phyloP scores from a whole-genome alignment of 208 protist genomes.

The Trypanosoma conorhini region DNA sequence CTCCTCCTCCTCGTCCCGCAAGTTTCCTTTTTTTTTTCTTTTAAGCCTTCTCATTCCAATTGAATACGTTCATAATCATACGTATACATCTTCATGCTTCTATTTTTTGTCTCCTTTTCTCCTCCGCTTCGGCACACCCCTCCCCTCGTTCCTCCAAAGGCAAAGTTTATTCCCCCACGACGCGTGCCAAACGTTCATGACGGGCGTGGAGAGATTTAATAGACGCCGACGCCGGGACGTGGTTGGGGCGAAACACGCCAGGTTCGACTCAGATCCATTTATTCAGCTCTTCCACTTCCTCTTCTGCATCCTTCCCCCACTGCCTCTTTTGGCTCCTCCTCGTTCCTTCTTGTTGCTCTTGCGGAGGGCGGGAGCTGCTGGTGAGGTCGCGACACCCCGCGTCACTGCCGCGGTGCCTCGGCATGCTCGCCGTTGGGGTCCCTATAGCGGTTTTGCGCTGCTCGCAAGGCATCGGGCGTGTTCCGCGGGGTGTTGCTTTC shows the following conservation, averaged over 20 bases:
- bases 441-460: neutral
- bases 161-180: no score
- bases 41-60: no score
- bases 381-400: neutral
- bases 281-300: neutral
- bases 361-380: no score
- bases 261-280: neutral
- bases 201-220: no score
- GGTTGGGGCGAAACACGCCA: no score
- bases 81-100: neutral
- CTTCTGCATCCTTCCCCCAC: constrained; percentile 1
- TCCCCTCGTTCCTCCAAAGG: no score
- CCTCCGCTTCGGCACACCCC: no score
- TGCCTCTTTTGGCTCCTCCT: constrained; percentile 9
- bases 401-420: neutral
- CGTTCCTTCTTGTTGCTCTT: neutral
- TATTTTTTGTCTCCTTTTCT: no score
- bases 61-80: no score
- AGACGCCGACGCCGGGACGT: no score
- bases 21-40: neutral
- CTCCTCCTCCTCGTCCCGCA: neutral
- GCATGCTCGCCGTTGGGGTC: neutral
- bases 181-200: no score
- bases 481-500: constrained; percentile 4
- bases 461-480: neutral